Base-by-base conservation (phyloP, 176 grass and related monocot species). In the Chrysopogon serrulatus region DNA sequence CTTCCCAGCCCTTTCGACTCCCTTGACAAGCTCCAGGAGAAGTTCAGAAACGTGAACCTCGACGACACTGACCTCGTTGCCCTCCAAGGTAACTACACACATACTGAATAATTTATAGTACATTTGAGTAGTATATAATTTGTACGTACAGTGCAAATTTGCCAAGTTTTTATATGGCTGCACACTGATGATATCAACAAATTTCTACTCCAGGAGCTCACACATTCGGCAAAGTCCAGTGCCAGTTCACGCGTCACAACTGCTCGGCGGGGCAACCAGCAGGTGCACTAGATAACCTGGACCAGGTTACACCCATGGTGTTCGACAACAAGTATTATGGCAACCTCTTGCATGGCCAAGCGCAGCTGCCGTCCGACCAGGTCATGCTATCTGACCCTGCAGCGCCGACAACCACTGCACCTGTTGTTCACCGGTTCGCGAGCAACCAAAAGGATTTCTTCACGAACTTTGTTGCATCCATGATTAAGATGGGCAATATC, bases 401-500 rank as follows among this genome's bases (percentile, higher is more conserved):
- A 0, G 88, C 79, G 0, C 2, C 48, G 5, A 2, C 8, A 32
- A 75, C 75, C 21, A 86, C 82, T 10, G 83, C 79, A 15, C 61
- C 86, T 3, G 42, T 79, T 23, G 89, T 89, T 15, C 79, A 68
- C 12, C 73, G 21, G 6, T 94, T 80, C 35, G 86, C 89, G 0
- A 23, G 21, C 16, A 86, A 48, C 42, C 86, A 94, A 59, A 14
- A 10, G 30, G 45, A 53, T 37, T 91, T 94, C 78, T 94, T 94
- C 42, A 23, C 73, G 1, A 89, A 41, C 56, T 94, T 91, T 28
- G 80, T 27, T 3, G 10, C 24, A 18, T 89, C 86, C 8, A 94
- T 94, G 88, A 91, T 88, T n/a, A 94, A 91, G 24, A 94, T 94
- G 88, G 88, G 91, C 8, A 93, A 90, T 16, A 93, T 93, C 5